Conservation (phyloP, 495 filamentous ascomycete genomes). For the Cercophora samala region DNA sequence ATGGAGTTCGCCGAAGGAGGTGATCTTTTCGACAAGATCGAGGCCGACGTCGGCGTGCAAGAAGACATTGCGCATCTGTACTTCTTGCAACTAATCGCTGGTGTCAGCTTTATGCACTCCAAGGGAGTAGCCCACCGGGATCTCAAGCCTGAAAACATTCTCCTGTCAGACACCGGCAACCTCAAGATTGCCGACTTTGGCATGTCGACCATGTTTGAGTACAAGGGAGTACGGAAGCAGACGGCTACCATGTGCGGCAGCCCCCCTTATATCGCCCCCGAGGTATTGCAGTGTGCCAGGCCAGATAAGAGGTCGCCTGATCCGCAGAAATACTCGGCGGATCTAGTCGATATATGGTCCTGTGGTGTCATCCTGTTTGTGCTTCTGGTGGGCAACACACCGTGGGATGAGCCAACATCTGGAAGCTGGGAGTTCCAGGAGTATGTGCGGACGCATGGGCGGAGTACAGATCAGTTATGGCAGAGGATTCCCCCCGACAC, state of each 20-base stretch:
- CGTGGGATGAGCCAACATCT: conserved; percentile 89
- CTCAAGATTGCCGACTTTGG: conserved; percentile 98
- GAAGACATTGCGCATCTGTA: conserved; percentile 95
- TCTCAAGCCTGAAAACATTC: conserved; percentile 88
- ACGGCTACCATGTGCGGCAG: conserved; percentile 91
- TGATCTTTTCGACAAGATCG: conserved; percentile 98
- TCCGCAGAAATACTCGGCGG: conserved; percentile 69
- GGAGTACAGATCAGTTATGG: conserved; percentile 85
- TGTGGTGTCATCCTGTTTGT: conserved; percentile 96
- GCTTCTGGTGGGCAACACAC: conserved; percentile 90
- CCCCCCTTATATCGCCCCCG: conserved; percentile 94
- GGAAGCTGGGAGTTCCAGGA: conserved; percentile 79
- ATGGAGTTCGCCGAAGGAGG: conserved; percentile 97
- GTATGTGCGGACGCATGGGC: conserved; percentile 74
- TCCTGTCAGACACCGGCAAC: conserved; percentile 76
- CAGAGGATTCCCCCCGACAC: conserved; percentile 69
- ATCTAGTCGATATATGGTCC: conserved; percentile 93
- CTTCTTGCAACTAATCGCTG: conserved; percentile 86
- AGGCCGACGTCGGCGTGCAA: conserved; percentile 87
- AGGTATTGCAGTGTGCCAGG: conserved; percentile 62
- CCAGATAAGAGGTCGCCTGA: conserved; percentile 47
- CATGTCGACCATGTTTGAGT: conserved; percentile 86
- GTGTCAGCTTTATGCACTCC: conserved; percentile 91
- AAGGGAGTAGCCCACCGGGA: conserved; percentile 86
- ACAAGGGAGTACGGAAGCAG: conserved; percentile 73